Percentiles rank a stretch among this genome's conserved stretches.
Conservation (phyloP, 2,329 filamentous ascomycete genomes). For the Epichloe typhina region DNA sequence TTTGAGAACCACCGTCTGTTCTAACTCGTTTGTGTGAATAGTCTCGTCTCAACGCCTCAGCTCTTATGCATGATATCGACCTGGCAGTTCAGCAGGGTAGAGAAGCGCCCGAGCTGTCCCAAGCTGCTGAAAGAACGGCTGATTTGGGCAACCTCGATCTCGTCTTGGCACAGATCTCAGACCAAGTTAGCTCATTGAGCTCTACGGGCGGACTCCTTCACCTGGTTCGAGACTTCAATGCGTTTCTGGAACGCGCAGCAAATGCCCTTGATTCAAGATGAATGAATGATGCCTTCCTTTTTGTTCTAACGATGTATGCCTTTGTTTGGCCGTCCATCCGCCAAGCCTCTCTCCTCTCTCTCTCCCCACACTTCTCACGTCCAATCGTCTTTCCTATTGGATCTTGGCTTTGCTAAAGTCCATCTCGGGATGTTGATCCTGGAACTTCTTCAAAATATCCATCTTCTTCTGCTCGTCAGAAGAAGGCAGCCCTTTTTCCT, state of each 20-base stretch:
- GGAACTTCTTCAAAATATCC: constrained; percentile 87
- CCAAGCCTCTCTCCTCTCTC: not conserved
- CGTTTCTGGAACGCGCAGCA: constrained; percentile 48
- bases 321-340: not conserved
- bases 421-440: constrained; percentile 63
- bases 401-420: constrained; percentile 61
- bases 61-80: constrained; percentile 48
- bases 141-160: constrained; percentile 46
- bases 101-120: constrained; percentile 32
- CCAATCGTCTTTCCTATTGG: constrained; percentile 24
- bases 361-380: not conserved
- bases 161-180: constrained; percentile 38
- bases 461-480: constrained; percentile 93
- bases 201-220: constrained; percentile 38
- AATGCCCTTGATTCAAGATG: constrained; percentile 37
- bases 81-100: constrained; percentile 39
- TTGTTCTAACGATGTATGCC: not conserved
- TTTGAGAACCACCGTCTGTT: not conserved
- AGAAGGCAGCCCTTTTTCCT: constrained; percentile 73
- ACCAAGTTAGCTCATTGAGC: constrained; percentile 37
- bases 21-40: constrained; percentile 1
- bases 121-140: constrained; percentile 32
- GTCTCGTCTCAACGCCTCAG: constrained; percentile 41
- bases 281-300: constrained; percentile 6
- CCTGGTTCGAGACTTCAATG: constrained; percentile 48